Evolutionary conservation across 2,329 filamentous ascomycete species (phyloP).

Genomic region (Aspergillus intermedius): DNA sequence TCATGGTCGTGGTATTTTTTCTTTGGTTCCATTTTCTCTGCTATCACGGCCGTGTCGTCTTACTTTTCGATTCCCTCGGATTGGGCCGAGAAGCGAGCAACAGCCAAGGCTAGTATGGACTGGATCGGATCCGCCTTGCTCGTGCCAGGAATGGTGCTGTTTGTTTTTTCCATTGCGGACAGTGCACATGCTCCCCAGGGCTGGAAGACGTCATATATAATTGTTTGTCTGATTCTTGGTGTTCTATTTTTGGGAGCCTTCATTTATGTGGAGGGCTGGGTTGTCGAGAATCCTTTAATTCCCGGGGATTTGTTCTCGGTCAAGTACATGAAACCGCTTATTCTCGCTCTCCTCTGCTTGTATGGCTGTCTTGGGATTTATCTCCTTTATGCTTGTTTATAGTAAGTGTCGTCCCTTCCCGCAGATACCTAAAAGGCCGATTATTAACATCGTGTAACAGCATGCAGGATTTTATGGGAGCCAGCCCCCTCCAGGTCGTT

Average conservation of each 20-base stretch:
- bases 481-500: constrained; percentile 56
- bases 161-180: constrained; percentile 71
- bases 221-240: constrained; percentile 58
- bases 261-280: constrained; percentile 66
- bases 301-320: constrained; percentile 64
- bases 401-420: constrained; percentile 41
- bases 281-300: constrained; percentile 61
- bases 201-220: constrained; percentile 70
- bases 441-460: constrained; percentile 28
- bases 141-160: constrained; percentile 58
- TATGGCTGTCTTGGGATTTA: constrained; percentile 66
- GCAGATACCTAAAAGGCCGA: neutral
- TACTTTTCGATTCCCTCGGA: constrained; percentile 43
- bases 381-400: constrained; percentile 63
- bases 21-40: constrained; percentile 52
- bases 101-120: constrained; percentile 55
- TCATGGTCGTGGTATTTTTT: constrained; percentile 64
- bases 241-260: constrained; percentile 53
- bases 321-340: constrained; percentile 61
- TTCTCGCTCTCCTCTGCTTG: constrained; percentile 55
- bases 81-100: constrained; percentile 29
- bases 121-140: constrained; percentile 58
- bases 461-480: constrained; percentile 55
- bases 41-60: constrained; percentile 41
- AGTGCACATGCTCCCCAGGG: constrained; percentile 61